A percentile compares a stretch with the other conserved stretches of the same genome.
Evolutionary conservation across 352 stramenopile species (phyloP).

Genomic region (Pilasporangium apinafurcum): DNA sequence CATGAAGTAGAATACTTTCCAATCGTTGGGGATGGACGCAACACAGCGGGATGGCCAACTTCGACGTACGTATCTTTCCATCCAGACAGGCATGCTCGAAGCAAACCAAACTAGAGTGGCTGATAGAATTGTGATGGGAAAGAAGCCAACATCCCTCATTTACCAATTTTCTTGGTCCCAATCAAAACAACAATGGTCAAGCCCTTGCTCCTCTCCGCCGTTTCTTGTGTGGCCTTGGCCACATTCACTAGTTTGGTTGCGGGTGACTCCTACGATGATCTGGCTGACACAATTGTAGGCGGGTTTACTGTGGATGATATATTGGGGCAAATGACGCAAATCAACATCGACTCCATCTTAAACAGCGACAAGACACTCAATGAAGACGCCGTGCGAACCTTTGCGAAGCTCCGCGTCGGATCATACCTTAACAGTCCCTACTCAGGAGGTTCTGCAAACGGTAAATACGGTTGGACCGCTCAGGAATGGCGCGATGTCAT

Average conservation of each 20-base stretch:
- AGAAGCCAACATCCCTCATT: background rate
- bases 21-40: no score
- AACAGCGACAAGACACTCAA: slow-evolving; percentile 30
- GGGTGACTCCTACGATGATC: slow-evolving; percentile 21
- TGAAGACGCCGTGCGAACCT: slow-evolving; percentile 33
- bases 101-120: no score
- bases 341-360: slow-evolving; percentile 66
- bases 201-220: slow-evolving; percentile 15
- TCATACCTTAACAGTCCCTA: slow-evolving; percentile 84
- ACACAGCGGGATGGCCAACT: no score
- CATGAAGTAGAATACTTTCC: no score
- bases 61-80: no score
- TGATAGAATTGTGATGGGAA: no score
- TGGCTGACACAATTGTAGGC: slow-evolving; percentile 45
- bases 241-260: slow-evolving; percentile 9
- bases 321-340: slow-evolving; percentile 81
- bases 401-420: slow-evolving; percentile 58
- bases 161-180: background rate
- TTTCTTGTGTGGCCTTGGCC: slow-evolving; percentile 22
- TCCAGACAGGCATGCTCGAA: no score
- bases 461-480: slow-evolving; percentile 57
- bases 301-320: slow-evolving; percentile 50
- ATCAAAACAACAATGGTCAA: background rate
- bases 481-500: slow-evolving; percentile 69
- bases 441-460: slow-evolving; percentile 27